phyloP scores from a whole-genome alignment of 495 filamentous ascomycete genomes.

The Penicillium robsamsonii region DNA sequence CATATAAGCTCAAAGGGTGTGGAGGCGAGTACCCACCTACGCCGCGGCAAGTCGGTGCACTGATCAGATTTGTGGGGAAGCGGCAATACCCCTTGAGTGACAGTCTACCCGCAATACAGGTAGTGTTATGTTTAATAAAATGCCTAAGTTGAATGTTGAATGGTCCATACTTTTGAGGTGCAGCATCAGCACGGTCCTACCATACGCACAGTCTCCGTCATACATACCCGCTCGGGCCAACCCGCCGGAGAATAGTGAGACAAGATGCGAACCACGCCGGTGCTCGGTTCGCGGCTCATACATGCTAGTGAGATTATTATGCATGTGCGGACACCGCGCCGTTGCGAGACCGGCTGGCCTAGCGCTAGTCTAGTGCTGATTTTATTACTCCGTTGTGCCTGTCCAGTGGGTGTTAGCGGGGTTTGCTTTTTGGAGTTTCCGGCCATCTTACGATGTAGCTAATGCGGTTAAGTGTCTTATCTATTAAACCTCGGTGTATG shows the following conservation, averaged over 20 bases:
- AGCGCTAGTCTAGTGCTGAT: slow-evolving; percentile 60
- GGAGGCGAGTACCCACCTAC: too few relatives aligned
- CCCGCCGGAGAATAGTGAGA: slow-evolving; percentile 46
- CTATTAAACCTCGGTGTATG: background rate
- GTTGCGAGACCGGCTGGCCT: slow-evolving; percentile 41
- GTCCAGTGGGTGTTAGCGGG: background rate
- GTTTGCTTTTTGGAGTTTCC: background rate
- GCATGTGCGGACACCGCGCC: slow-evolving; percentile 29
- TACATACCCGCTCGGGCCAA: slow-evolving; percentile 39
- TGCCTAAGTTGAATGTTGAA: too few relatives aligned
- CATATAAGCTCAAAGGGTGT: too few relatives aligned
- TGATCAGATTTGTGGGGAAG: too few relatives aligned
- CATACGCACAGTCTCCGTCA: slow-evolving; percentile 23
- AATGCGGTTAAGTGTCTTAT: background rate
- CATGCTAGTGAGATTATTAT: slow-evolving; percentile 26
- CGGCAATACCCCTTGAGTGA: too few relatives aligned
- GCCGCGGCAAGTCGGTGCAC: too few relatives aligned
- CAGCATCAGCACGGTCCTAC: slow-evolving; percentile 24
- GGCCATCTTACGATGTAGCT: background rate
- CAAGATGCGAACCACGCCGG: slow-evolving; percentile 46
- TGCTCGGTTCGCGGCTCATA: slow-evolving; percentile 34
- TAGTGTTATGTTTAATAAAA: too few relatives aligned
- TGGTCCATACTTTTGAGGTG: too few relatives aligned
- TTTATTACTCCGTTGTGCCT: slow-evolving; percentile 40
- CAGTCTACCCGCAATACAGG: too few relatives aligned